Evolutionary conservation across 164 flowering plant species (phyloP), one percentile per base, ranked within the genome.

Genomic region (Magnolia kwangsiensis): DNA sequence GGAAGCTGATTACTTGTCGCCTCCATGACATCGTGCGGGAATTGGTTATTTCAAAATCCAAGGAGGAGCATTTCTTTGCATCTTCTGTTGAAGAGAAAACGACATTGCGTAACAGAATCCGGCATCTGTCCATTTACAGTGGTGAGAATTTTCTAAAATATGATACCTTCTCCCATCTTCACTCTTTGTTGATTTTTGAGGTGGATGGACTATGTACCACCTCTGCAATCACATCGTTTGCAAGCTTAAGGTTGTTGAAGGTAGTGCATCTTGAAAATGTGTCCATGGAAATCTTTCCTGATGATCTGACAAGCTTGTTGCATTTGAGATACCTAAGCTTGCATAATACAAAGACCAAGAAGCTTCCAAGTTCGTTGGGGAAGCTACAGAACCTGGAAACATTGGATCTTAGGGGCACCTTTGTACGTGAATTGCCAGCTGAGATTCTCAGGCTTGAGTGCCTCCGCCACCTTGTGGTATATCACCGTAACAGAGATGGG

Each of bases 1-100:
- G 68, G 8, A 20, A 75, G 37, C 5, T 37, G 2, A 69, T 16
- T 66, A 18, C 8, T 0, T 51, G 51, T 45, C 71, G 74, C 1
- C n/a, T 80, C 11, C 79, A 80, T 64, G 79, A 80, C 65, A 37
- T 80, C 10, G 50, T 80, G 72, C 45, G 78, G 1, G 80, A 77
- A 21, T n/a, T 80, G 0, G 51, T 59, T 24, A 67, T 77, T 27
- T 49, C 71, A 14, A 66, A 61, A 37, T 73, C 67, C 19, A 9
- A 9, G n/a, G 49, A 73, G 37, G 77, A 69, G 67, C 14, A 29
- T 1, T 74, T 77, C 51, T 37, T 64, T 20, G 19, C 16, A 1
- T 61, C 71, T 1, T 18, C 1, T 45, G 51, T 20, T 58, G 72
- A 51, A 4, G 19, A 16, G 16, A 29, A 18, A 3, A 73, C 58